Evolutionary conservation across 495 filamentous ascomycete species (phyloP), one percentile per base, ranked within the genome.

Genomic region (Neurospora cerealis): DNA sequence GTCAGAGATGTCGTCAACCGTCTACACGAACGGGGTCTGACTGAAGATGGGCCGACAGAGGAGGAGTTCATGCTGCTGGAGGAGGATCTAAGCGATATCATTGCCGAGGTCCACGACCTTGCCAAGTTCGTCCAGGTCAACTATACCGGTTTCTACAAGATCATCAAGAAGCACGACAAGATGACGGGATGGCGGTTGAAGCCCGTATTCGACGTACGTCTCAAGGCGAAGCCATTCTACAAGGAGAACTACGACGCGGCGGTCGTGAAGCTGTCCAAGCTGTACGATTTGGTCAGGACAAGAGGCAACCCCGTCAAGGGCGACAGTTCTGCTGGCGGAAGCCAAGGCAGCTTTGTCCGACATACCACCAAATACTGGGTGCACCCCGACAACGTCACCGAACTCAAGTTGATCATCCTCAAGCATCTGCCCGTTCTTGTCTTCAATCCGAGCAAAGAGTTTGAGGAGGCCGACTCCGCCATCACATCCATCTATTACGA

Each of bases 151-250:
- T 99, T 99, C 79, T 96, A 98, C 86, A 99, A 99, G 86, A 99
- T 99, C 77, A 97, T 99, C 80, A 99, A 99, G 86, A 99, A 99
- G 85, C 96, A 99, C 82, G 96, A 99, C 86, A 99, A 99, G 93
- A 86, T 92, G 88, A 99, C 96, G 0, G 85, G 88, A 41, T 98
- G 96, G 96, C 90, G 95, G 77, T 87, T 99, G 41, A 95, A 91
- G 76, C 96, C 96, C 21, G 93, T 96, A 19, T 99, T 99, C 80
- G 94, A 95, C 13, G 90, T 95, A 8, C 90, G 95, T 34, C 88
- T 99, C 75, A 96, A 96, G 79, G 93, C 93, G 9, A 97, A 97
- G 79, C 95, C 96, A 0, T 99, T 99, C 82, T 99, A 96, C 86
- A 94, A 95, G 79, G 95, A 97, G 74, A 97, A 99, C 80, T 98